These are phyloP conservation scores for Barnettozyma wickerhamii DNA, from an alignment of 805 yeast genomes.

Conservation along the genomic window DNA sequence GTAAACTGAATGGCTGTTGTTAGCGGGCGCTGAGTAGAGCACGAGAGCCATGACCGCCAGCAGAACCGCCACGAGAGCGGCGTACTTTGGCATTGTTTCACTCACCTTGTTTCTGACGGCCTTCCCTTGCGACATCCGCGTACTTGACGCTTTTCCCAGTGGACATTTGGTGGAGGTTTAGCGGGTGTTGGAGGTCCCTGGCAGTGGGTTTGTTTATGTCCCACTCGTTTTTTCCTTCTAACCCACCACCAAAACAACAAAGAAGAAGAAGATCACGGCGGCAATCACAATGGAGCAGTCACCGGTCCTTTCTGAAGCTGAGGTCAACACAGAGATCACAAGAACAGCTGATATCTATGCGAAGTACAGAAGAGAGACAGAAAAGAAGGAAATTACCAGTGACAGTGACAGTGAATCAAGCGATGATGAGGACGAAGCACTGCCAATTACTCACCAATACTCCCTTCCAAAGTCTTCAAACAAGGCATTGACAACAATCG, in stretches of 20 bases:
- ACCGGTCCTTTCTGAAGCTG: neutral
- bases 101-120: constrained; percentile 26
- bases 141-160: constrained; percentile 1
- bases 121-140: constrained; percentile 15
- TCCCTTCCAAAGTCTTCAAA: neutral
- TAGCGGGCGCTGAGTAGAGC: constrained; percentile 9
- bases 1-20: constrained; percentile 37
- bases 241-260: too few species aligned
- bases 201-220: neutral
- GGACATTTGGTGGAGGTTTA: neutral
- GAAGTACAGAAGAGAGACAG: constrained; percentile 3
- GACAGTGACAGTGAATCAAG: constrained; percentile 19
- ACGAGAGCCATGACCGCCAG: neutral
- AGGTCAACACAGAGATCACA: too few species aligned
- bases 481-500: constrained; percentile 15
- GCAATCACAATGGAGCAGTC: too few species aligned
- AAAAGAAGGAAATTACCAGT: constrained; percentile 11
- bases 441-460: constrained; percentile 35
- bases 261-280: too few species aligned
- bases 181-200: neutral
- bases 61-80: neutral
- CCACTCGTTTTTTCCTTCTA: too few species aligned
- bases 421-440: constrained; percentile 26
- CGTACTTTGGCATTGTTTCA: neutral
- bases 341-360: constrained; percentile 1